Conservation (phyloP, 805 yeast genomes). For the Cyberlindnera japonica region DNA sequence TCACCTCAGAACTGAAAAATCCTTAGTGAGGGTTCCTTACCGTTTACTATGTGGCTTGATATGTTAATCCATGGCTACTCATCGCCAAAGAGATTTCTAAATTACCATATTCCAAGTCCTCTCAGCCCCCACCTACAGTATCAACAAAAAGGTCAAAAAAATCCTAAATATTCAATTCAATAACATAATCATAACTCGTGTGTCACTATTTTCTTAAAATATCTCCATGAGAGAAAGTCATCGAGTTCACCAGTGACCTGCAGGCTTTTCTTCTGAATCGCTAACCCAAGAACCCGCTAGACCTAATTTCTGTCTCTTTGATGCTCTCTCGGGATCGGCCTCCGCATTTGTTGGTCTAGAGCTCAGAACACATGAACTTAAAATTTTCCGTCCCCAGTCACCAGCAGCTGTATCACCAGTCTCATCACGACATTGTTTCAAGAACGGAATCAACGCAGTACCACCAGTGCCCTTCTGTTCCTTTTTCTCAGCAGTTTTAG, state of each 20-base stretch:
- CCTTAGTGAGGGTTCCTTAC: too few species aligned
- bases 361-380: constrained; percentile 47
- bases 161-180: too few species aligned
- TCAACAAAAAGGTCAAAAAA: too few species aligned
- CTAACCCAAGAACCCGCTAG: constrained; percentile 32
- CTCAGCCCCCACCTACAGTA: too few species aligned
- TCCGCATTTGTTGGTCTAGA: constrained; percentile 16
- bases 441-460: constrained; percentile 82
- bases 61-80: too few species aligned
- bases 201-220: too few species aligned
- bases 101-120: too few species aligned
- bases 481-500: constrained; percentile 44
- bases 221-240: background rate
- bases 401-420: constrained; percentile 94
- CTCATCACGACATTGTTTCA: constrained; percentile 94
- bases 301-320: constrained; percentile 30
- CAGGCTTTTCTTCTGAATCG: constrained; percentile 24
- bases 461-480: constrained; percentile 90
- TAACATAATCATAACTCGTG: too few species aligned
- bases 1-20: too few species aligned
- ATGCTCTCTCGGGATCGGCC: constrained; percentile 7
- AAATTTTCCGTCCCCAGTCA: constrained; percentile 77
- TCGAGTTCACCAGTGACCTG: constrained; percentile 32
- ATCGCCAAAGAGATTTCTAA: too few species aligned
- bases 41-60: too few species aligned